A percentile compares a stretch with the other conserved stretches of the same genome.
Evolutionary conservation across 2,329 filamentous ascomycete species (phyloP).

Genomic region (Sordariomycetes sp.): DNA sequence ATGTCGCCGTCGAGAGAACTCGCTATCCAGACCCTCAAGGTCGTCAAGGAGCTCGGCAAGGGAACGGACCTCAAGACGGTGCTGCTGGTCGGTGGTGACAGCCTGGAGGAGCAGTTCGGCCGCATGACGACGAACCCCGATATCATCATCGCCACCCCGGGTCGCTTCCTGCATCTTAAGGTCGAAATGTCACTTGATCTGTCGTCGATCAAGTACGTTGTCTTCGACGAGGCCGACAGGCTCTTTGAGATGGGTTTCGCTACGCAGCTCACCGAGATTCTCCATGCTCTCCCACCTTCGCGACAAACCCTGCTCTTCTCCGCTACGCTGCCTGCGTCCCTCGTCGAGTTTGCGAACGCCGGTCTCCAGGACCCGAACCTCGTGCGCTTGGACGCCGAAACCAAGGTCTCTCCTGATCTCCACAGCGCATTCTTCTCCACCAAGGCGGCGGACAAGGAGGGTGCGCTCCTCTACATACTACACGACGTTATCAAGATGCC

Average conservation of each 20-base stretch:
- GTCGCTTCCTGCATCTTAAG: constrained; percentile 90
- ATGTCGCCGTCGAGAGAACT: constrained; percentile 88
- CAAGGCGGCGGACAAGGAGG: constrained; percentile 89
- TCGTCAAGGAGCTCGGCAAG: constrained; percentile 84
- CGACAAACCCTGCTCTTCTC: constrained; percentile 92
- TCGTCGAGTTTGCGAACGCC: constrained; percentile 91
- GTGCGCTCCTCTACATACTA: constrained; percentile 75
- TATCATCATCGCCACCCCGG: constrained; percentile 92
- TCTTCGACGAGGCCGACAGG: constrained; percentile 95
- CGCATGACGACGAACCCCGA: constrained; percentile 92
- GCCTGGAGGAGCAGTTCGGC: constrained; percentile 86
- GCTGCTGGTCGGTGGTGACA: constrained; percentile 86
- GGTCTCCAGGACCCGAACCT: constrained; percentile 86
- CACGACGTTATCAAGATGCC: constrained; percentile 92
- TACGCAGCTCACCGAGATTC: constrained; percentile 81
- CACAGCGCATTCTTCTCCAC: constrained; percentile 90
- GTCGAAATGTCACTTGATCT: constrained; percentile 91
- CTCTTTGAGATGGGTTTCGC: constrained; percentile 99
- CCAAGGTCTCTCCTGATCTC: constrained; percentile 92
- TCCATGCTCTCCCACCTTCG: constrained; percentile 71
- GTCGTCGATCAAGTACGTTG: constrained; percentile 84
- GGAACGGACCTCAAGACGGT: constrained; percentile 89
- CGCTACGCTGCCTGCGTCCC: constrained; percentile 80
- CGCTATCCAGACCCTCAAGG: constrained; percentile 87
- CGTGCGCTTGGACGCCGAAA: constrained; percentile 83